Conservation (phyloP, 768 basidiomycete species). For the Amanita phalloides region DNA sequence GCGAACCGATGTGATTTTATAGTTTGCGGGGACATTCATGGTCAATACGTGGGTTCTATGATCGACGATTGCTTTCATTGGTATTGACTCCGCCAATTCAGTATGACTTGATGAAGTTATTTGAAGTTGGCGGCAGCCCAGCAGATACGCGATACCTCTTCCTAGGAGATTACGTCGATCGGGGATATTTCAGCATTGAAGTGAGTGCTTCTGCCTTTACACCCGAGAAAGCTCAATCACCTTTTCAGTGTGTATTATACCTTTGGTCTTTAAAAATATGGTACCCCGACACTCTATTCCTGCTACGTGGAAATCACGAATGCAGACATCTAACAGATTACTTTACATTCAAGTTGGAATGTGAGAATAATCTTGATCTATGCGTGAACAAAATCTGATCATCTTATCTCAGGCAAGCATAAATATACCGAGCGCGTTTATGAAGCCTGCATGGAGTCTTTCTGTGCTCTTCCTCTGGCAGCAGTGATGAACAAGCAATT, state of each 20-base stretch:
- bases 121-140: slow-evolving; percentile 91
- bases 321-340: slow-evolving; percentile 98
- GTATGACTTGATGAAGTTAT: slow-evolving; percentile 94
- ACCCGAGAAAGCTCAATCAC: slow-evolving; percentile 4
- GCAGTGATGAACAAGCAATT: slow-evolving; percentile 99
- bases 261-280: slow-evolving; percentile 98
- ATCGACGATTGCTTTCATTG: slow-evolving; percentile 5
- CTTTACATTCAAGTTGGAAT: slow-evolving; percentile 98
- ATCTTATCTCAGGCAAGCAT: slow-evolving; percentile 68
- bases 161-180: slow-evolving; percentile 88
- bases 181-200: slow-evolving; percentile 92
- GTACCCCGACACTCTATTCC: slow-evolving; percentile 95
- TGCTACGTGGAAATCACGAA: slow-evolving; percentile 97
- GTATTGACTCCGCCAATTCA: slow-evolving; percentile 18
- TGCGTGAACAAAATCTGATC: slow-evolving; percentile 1
- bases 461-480: slow-evolving; percentile 90
- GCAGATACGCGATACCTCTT: slow-evolving; percentile 90
- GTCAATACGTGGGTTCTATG: slow-evolving; percentile 79
- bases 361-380: slow-evolving; percentile 34
- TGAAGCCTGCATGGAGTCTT: slow-evolving; percentile 96
- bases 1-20: slow-evolving; percentile 4
- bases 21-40: slow-evolving; percentile 98
- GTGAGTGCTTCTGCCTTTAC: slow-evolving; percentile 23
- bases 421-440: slow-evolving; percentile 97
- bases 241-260: slow-evolving; percentile 84